Evolutionary conservation across 805 yeast species (phyloP).

Genomic region (Candida sphagnicola): DNA sequence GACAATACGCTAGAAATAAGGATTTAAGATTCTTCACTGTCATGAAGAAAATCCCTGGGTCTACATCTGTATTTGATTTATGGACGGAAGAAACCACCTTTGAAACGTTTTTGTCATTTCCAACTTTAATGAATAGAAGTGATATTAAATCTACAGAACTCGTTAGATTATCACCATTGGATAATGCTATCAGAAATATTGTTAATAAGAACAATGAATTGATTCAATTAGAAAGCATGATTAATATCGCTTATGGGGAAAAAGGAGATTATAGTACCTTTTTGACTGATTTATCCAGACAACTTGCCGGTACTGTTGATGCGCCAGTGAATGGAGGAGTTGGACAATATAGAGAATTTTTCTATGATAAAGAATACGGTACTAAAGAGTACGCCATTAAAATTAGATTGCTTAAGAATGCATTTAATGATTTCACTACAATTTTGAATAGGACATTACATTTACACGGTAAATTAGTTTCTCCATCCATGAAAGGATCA

Average conservation of each 20-base stretch:
- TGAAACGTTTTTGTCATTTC: slow-evolving; percentile 74
- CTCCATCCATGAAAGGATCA: slow-evolving; percentile 51
- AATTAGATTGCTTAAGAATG: slow-evolving; percentile 37
- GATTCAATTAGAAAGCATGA: slow-evolving; percentile 60
- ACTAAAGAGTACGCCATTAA: slow-evolving; percentile 28
- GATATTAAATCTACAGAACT: slow-evolving; percentile 52
- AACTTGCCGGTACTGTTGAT: slow-evolving; percentile 80
- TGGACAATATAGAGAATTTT: slow-evolving; percentile 72
- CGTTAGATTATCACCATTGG: slow-evolving; percentile 72
- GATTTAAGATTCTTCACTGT: slow-evolving; percentile 67
- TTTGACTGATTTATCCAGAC: slow-evolving; percentile 65
- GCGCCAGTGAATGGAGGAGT: slow-evolving; percentile 94
- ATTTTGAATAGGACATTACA: slow-evolving; percentile 61
- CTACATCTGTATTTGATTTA: slow-evolving; percentile 64
- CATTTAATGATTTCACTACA: slow-evolving; percentile 67
- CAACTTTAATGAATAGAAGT: slow-evolving; percentile 82
- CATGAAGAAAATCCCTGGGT: slow-evolving; percentile 69
- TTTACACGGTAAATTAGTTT: slow-evolving; percentile 64
- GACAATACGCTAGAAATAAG: slow-evolving; percentile 72
- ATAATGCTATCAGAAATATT: slow-evolving; percentile 72
- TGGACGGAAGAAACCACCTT: slow-evolving; percentile 89
- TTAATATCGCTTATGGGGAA: slow-evolving; percentile 49
- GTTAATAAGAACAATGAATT: slow-evolving; percentile 68
- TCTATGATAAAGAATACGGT: slow-evolving; percentile 36
- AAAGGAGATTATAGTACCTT: slow-evolving; percentile 44